Conservation (phyloP, 805 yeast genomes). For the Isabelozyma pseudorhagii region DNA sequence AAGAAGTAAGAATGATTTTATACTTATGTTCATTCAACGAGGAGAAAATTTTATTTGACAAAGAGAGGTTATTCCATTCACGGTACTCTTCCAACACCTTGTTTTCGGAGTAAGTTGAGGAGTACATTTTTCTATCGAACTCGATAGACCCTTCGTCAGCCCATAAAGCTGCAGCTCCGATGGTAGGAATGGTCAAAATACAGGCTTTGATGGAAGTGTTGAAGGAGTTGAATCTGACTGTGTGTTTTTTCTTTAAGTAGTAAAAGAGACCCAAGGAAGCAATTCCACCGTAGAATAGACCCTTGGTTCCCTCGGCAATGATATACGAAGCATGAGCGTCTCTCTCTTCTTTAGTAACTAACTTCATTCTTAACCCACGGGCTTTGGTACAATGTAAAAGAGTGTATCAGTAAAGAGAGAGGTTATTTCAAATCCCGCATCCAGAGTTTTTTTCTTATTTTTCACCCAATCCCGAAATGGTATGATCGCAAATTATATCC, state of each 20-base stretch:
- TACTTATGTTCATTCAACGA: constrained; percentile 56
- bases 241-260: constrained; percentile 28
- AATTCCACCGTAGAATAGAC: constrained; percentile 53
- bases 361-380: constrained; percentile 24
- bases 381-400: too few species aligned
- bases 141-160: constrained; percentile 70
- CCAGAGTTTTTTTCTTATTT: too few species aligned
- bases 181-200: constrained; percentile 64
- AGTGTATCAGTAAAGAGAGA: too few species aligned
- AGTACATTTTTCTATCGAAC: constrained; percentile 62
- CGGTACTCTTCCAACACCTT: constrained; percentile 43
- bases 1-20: constrained; percentile 62
- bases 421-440: too few species aligned
- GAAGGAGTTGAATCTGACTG: constrained; percentile 45
- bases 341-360: constrained; percentile 33
- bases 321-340: constrained; percentile 37
- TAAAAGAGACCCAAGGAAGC: constrained; percentile 56
- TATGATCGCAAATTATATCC: too few species aligned
- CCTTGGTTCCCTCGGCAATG: constrained; percentile 56
- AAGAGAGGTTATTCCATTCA: constrained; percentile 51
- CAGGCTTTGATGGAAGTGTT: constrained; percentile 52
- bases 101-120: constrained; percentile 40
- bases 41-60: constrained; percentile 48
- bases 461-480: too few species aligned
- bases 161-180: constrained; percentile 54